Base-by-base conservation (phyloP, 495 filamentous ascomycete genomes). In the Penicillium pancosmium region DNA sequence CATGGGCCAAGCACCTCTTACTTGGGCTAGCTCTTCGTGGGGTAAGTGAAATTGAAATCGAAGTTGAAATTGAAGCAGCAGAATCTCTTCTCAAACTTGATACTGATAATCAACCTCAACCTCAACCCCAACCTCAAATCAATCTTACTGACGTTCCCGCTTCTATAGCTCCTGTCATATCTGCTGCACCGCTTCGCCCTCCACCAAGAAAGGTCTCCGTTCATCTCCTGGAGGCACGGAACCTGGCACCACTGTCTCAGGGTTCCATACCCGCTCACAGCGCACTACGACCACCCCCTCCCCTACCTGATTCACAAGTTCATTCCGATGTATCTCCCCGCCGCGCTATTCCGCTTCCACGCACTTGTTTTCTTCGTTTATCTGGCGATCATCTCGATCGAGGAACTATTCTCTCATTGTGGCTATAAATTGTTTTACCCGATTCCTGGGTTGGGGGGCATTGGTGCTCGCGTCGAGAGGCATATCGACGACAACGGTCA, bases 281-380 rank as follows among this genome's bases (percentile, higher is more conserved):
- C 81, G 41, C 86, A 88, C 66, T 91, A 91, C 68, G 92, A 97
- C 71, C 91, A 96, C 62, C 91, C 92, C 0, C 33, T 88, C n/a
- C 75, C 84, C 5, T 89, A 91, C 60, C 72, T 96, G 2, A 63
- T 95, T 11, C 74, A 78, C 53, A 84, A 80, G 49, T 90, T 91
- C 64, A 38, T 93, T 18, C 93, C 93, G 0, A 80, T 85, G 16
- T 93, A 91, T 70, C 63, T 88, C 3, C 91, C 93, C 9, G 87
- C 88, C 2, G 67, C 78, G 58, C 69, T 80, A 15, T 88, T 84
- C 74, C 87, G 75, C 67, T 86, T 82, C 53, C 93, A 97, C 72
- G 78, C 95, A 50, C 77, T 96, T 52, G 93, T 90, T 1, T 96
- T 86, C 77, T 80, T 92, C 50, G 38, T 92, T 19, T 88, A 91